Evolutionary conservation across 2,329 filamentous ascomycete genomes (phyloP), one percentile per base, ranked within the genome.

Genomic region (Annulohypoxylon truncatum): DNA sequence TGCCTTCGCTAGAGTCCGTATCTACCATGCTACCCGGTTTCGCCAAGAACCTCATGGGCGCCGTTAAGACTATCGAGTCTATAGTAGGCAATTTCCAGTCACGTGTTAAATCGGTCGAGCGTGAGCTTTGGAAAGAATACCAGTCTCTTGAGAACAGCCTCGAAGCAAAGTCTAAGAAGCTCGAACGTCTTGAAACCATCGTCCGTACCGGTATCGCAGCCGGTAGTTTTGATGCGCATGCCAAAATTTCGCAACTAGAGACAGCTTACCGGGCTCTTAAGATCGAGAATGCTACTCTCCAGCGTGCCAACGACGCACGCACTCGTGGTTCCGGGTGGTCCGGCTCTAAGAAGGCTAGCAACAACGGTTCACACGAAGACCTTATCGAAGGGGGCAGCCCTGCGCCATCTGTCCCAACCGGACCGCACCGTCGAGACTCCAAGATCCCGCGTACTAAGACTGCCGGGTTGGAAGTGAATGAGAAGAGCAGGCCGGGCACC

Each of bases 111-210:
- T 83, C 85, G 5, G 90, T 97, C n/a, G 96, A 99, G 78, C 90
- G 92, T 51, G 92, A 97, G 65, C 81, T 98, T n/a, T 91, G 90
- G 82, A 92, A 93, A 68, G 94, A 98, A 75, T 98, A 97, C 75
- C 92, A 96, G 74, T 88, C 86, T 0, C 84, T 99, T 1, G 94
- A 97, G 78, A 89, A 89, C 71, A 92, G 89, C 35, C 87, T 97
- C 26, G 92, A 96, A 57, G 81, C 89, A 24, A 90, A 94, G 13
- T 86, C 90, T 64, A 96, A 96, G 82, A 93, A 93, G 72, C 87
- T 99, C 28, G 95, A 98, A 70, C 88, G 92, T 2, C 84, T 99
- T 0, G 96, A 99, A 79, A 88, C 90, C 13, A 86, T 93, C 42
- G 89, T 96, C 40, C 87, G 91, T 65, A 91, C 90, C 70, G 86